A percentile compares a stretch with the other conserved stretches of the same genome.
These are phyloP conservation scores for Pilasporangium apinafurcum DNA, from an alignment of 352 stramenopile genomes.

Conservation along the genomic window DNA sequence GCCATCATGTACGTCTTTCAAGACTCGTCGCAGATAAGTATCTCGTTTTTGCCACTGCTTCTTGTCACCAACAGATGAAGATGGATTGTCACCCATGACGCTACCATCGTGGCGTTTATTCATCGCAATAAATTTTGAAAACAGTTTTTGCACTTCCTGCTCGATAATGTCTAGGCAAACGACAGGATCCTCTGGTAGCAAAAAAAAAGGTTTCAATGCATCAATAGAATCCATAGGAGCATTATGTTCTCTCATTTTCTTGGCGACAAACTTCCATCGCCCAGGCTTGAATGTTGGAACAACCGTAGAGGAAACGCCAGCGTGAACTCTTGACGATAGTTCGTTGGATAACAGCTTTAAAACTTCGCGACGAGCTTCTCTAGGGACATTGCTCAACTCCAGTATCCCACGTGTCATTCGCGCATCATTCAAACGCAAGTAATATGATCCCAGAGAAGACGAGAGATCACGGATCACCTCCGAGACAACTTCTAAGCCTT, in stretches of 20 bases:
- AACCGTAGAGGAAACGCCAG: conserved; percentile 47
- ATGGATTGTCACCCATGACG: conserved; percentile 4
- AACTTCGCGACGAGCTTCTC: conserved; percentile 49
- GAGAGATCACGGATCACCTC: conserved; percentile 64
- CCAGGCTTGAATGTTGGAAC: conserved; percentile 53
- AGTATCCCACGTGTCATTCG: conserved; percentile 62
- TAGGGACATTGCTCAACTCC: conserved; percentile 56
- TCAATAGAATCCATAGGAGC: conserved; percentile 42
- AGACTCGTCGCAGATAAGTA: conserved; percentile 41
- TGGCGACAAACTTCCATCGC: conserved; percentile 68
- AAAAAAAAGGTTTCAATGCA: conserved; percentile 66
- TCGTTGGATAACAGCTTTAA: conserved; percentile 75
- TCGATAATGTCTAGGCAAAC: conserved; percentile 64
- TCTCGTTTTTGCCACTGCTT: conserved; percentile 72
- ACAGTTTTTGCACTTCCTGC: conserved; percentile 54
- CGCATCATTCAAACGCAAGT: conserved; percentile 75
- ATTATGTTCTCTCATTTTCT: conserved; percentile 61
- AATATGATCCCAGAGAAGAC: conserved; percentile 62
- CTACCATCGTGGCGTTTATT: conserved; percentile 15
- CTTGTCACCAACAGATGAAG: conserved; percentile 8
- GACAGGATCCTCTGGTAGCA: conserved; percentile 54
- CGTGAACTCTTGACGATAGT: conserved; percentile 57
- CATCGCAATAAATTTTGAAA: conserved; percentile 29
- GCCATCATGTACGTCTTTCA: conserved; percentile 70
- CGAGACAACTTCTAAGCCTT: conserved; percentile 70